These are phyloP conservation scores for Magnusiomyces clavatus DNA, from an alignment of 1,139 yeast species.

Conservation along the genomic window DNA sequence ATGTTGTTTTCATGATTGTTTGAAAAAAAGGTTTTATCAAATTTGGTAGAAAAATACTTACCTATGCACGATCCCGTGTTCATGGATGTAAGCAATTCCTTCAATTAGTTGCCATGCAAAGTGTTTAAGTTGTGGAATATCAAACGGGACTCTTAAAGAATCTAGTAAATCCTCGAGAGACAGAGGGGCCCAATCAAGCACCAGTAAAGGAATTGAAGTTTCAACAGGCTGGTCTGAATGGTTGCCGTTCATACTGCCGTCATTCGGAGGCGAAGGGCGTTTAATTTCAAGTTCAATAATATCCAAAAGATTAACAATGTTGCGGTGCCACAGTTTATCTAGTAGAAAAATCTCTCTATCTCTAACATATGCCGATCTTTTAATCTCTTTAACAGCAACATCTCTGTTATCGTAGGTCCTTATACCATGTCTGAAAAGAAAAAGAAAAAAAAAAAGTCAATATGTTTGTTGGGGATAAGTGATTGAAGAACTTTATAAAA, in stretches of 20 bases:
- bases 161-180: slow-evolving; percentile 10
- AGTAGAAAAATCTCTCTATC: slow-evolving; percentile 7
- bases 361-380: slow-evolving; percentile 6
- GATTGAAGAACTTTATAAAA: neutral
- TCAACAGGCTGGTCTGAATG: neutral
- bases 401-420: slow-evolving; percentile 3
- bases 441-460: neutral
- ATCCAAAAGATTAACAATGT: slow-evolving; percentile 12
- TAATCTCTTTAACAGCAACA: slow-evolving; percentile 13
- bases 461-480: neutral
- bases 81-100: slow-evolving; percentile 92
- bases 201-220: slow-evolving; percentile 5
- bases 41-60: no score
- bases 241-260: neutral
- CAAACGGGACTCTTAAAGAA: slow-evolving; percentile 8
- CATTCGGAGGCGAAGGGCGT: neutral
- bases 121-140: slow-evolving; percentile 43
- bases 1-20: no score
- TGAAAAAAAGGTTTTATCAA: no score
- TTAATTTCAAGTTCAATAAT: slow-evolving; percentile 1
- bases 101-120: slow-evolving; percentile 87
- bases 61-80: slow-evolving; percentile 78
- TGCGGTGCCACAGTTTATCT: slow-evolving; percentile 9
- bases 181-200: slow-evolving; percentile 12
- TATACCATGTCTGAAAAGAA: slow-evolving; percentile 5